These are phyloP conservation scores for Lineolata rhizophorae DNA, from an alignment of 495 filamentous ascomycete genomes.

Conservation along the genomic window DNA sequence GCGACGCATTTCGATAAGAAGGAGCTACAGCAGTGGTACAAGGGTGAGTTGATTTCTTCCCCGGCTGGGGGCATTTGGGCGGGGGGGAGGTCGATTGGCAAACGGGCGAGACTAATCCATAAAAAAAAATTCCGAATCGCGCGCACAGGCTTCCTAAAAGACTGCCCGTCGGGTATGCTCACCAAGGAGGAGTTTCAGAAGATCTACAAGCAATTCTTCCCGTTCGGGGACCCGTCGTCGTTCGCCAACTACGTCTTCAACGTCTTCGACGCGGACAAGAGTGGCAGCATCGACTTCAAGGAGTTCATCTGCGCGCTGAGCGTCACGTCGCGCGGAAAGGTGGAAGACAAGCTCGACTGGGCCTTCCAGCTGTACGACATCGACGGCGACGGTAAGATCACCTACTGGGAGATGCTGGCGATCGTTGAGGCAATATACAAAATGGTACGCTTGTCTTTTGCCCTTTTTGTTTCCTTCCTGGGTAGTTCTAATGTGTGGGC, in stretches of 20 bases:
- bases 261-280: slow-evolving; percentile 93
- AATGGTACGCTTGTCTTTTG: slow-evolving; percentile 78
- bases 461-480: not conserved
- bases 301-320: slow-evolving; percentile 98
- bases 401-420: slow-evolving; percentile 94
- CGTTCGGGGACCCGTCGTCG: slow-evolving; percentile 86
- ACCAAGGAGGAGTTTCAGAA: slow-evolving; percentile 98
- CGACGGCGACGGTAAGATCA: slow-evolving; percentile 95
- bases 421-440: slow-evolving; percentile 99
- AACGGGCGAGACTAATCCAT: no score
- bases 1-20: slow-evolving; percentile 99
- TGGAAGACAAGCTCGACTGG: slow-evolving; percentile 99
- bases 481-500: slow-evolving; percentile 1
- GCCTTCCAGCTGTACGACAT: slow-evolving; percentile 99
- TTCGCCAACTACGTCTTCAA: slow-evolving; percentile 99
- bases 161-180: slow-evolving; percentile 89
- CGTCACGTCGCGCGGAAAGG: slow-evolving; percentile 88
- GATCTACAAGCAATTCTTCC: slow-evolving; percentile 98
- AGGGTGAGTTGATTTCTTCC: slow-evolving; percentile 35
- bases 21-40: slow-evolving; percentile 99
- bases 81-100: no score
- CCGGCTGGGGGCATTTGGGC: not conserved
- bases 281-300: slow-evolving; percentile 96
- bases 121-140: no score
- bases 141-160: slow-evolving; percentile 92